Evolutionary conservation across 768 basidiomycete species (phyloP), one percentile per base, ranked within the genome.

Genomic region (Phlegmacium glaucopus): DNA sequence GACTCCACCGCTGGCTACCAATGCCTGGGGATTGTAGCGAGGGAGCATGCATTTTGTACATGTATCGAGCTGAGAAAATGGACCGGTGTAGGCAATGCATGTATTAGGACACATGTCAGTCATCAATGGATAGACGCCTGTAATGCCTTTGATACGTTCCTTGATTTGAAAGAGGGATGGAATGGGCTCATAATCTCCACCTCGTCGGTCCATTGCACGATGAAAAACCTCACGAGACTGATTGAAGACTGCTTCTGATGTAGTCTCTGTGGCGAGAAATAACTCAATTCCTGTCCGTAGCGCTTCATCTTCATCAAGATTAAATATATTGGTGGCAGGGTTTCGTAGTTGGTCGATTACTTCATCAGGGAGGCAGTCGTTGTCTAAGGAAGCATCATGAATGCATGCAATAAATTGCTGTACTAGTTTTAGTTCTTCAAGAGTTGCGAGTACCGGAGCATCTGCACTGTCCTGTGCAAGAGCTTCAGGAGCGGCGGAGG

Each of bases 341-440:
- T 45, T 36, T 45, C 18, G 15, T n/a, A 45, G 36, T 26, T 34
- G 32, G 36, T 45, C 30, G 8, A 67, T 44, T 26, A 53, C 51
- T 4, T 56, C 50, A 3, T 37, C 27, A 38, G 45, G 38, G n/a
- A 70, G 53, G 2, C 47, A 46, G 6, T 50, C 50, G 18, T 62
- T 55, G 12, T 68, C 60, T n/a, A 69, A 57, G 2, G 57, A 55
- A 6, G 66, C 67, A 4, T 37, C 40, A 16, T 44, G 39, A 0
- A 68, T 47, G 9, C 15, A 32, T 4, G 47, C 26, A 30, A 63
- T 62, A 42, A 62, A 68, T 44, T 60, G 12, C 44, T 50, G 53
- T 9, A 38, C 18, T n/a, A 36, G 26, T 22, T 41, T 45, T 4
- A 52, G 30, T 11, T 52, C 51, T 28, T 48, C 47, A 2, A 52